Percentiles rank a stretch among this genome's conserved stretches.
Evolutionary conservation across 441 rosid genomes (phyloP).

Genomic region (Erodium texanum): DNA sequence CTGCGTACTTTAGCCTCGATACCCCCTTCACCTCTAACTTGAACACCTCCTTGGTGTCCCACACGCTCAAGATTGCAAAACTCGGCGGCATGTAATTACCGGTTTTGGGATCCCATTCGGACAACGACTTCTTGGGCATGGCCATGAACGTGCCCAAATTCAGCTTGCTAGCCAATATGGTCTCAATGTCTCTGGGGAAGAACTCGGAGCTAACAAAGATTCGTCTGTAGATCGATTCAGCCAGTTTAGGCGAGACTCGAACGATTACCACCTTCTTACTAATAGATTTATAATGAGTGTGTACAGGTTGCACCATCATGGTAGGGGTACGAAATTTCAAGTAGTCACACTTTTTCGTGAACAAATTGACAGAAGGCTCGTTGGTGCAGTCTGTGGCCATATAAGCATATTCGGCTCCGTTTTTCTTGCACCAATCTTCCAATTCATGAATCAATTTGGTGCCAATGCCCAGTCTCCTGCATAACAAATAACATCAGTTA

Average conservation of each 20-base stretch:
- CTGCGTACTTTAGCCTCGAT: constrained; percentile 30
- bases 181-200: constrained; percentile 48
- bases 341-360: constrained; percentile 44
- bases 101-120: constrained; percentile 26
- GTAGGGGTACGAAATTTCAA: constrained; percentile 45
- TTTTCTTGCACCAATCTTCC: constrained; percentile 54
- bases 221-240: constrained; percentile 32
- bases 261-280: constrained; percentile 25
- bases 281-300: constrained; percentile 43
- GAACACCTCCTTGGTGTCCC: constrained; percentile 70
- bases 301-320: constrained; percentile 62
- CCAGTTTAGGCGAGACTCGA: constrained; percentile 22
- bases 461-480: constrained; percentile 65
- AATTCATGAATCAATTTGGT: constrained; percentile 39
- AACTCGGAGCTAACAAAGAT: constrained; percentile 41
- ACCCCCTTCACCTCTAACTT: constrained; percentile 53
- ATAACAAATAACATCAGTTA: not conserved
- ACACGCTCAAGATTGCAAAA: constrained; percentile 51
- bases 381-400: constrained; percentile 66
- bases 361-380: constrained; percentile 51
- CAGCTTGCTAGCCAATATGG: constrained; percentile 32
- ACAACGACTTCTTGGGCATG: constrained; percentile 25
- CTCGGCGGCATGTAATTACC: constrained; percentile 31
- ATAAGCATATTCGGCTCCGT: constrained; percentile 53
- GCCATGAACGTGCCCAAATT: constrained; percentile 69